phyloP scores from a whole-genome alignment of 202 grass and related monocot genomes.

The Cymbopogon flexuosus region DNA sequence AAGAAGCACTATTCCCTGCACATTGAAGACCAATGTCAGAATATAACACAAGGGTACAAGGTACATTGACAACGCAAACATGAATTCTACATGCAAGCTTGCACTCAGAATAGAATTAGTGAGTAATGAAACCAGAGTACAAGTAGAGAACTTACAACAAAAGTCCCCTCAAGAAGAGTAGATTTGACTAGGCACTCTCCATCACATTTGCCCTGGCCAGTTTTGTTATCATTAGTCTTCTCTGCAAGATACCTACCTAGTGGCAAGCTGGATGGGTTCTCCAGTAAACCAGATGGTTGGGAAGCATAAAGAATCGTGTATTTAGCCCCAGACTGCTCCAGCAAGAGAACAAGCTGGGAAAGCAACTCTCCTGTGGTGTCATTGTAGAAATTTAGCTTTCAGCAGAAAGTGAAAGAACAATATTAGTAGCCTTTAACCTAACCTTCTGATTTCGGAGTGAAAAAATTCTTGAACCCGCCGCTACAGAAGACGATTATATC shows the following conservation, averaged over 20 bases:
- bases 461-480: constrained; percentile 52
- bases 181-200: constrained; percentile 71
- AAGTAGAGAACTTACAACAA: constrained; percentile 69
- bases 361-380: constrained; percentile 65
- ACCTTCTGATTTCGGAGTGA: constrained; percentile 67
- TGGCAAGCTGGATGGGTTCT: constrained; percentile 29
- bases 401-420: constrained; percentile 14
- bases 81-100: neutral
- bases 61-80: neutral
- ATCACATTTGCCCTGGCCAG: constrained; percentile 54
- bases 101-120: neutral
- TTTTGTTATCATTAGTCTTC: constrained; percentile 42
- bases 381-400: neutral
- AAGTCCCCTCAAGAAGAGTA: constrained; percentile 76
- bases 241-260: constrained; percentile 75
- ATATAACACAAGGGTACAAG: neutral
- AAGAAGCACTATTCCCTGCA: constrained; percentile 87
- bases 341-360: constrained; percentile 46
- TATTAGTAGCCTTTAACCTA: neutral
- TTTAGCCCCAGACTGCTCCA: constrained; percentile 55
- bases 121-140: neutral
- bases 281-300: constrained; percentile 48
- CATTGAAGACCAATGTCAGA: constrained; percentile 2
- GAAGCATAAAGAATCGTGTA: constrained; percentile 86
- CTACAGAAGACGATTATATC: constrained; percentile 70